A percentile compares a stretch with the other conserved stretches of the same genome.
These are phyloP conservation scores for Trichoderma cornu-damae DNA, from an alignment of 2,329 filamentous ascomycete genomes.

Conservation along the genomic window DNA sequence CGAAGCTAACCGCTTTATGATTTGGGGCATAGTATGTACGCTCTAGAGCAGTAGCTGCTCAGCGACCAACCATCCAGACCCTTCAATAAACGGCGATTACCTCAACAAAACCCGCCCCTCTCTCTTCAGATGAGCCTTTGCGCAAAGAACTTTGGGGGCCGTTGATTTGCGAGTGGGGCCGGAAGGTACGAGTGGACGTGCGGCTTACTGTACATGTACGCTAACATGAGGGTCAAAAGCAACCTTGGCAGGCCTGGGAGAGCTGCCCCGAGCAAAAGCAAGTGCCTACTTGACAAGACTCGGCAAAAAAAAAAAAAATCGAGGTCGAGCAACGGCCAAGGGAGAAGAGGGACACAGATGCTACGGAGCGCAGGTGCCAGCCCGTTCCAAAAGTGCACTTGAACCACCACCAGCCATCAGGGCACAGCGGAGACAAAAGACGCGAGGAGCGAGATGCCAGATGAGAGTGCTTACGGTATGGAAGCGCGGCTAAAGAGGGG, in stretches of 20 bases:
- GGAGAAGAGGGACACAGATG: not conserved
- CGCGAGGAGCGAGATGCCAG: slow-evolving; percentile 7
- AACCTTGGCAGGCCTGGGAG: not conserved
- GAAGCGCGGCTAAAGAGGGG: not conserved
- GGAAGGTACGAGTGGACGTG: not conserved
- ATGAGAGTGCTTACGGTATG: slow-evolving; percentile 12
- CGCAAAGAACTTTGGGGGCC: slow-evolving; percentile 16
- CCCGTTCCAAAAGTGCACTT: not conserved
- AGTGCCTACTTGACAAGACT: not conserved
- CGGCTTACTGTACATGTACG: not conserved
- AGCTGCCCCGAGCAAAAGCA: not conserved
- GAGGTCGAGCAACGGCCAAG: not conserved
- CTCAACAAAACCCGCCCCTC: slow-evolving; percentile 1
- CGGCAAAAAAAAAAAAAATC: not conserved
- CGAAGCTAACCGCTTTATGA: slow-evolving; percentile 1
- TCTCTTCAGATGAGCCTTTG: slow-evolving; percentile 3
- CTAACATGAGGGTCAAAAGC: not conserved
- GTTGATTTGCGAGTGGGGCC: slow-evolving; percentile 6
- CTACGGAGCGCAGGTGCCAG: not conserved
- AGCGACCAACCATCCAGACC: not conserved
- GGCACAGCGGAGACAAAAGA: not conserved
- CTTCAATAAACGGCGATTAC: not conserved
- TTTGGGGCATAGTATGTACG: not conserved
- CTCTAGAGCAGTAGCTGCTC: slow-evolving; percentile 4
- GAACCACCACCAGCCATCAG: not conserved